Conservation (phyloP, 2,329 filamentous ascomycete genomes). For the Arthrinium puccinioides region DNA sequence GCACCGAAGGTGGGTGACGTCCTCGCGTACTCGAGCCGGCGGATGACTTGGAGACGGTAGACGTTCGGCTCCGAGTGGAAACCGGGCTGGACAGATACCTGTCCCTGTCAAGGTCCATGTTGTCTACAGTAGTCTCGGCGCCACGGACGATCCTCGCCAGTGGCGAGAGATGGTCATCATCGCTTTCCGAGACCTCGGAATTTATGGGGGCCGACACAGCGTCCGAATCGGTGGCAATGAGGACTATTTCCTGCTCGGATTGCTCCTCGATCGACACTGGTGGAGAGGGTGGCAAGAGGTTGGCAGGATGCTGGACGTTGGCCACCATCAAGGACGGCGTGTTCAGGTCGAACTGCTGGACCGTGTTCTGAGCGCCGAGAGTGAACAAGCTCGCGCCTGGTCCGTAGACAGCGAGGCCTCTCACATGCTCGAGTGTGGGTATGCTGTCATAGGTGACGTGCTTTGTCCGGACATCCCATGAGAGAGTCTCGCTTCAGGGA, state of each 20-base stretch:
- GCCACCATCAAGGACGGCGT: constrained; percentile 73
- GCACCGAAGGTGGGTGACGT: constrained; percentile 41
- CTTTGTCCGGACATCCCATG: constrained; percentile 98
- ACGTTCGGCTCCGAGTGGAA: constrained; percentile 56
- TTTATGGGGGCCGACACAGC: constrained; percentile 37
- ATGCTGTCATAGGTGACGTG: constrained; percentile 86
- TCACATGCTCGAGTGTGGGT: constrained; percentile 74
- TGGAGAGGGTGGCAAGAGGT: constrained; percentile 70
- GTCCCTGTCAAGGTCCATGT: constrained; percentile 48
- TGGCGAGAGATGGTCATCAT: constrained; percentile 70
- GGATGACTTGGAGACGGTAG: constrained; percentile 49
- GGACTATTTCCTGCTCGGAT: constrained; percentile 43
- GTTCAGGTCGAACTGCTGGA: constrained; percentile 93
- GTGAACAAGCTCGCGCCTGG: constrained; percentile 90
- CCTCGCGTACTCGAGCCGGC: constrained; percentile 44
- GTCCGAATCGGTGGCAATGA: constrained; percentile 47
- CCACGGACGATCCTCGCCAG: constrained; percentile 69
- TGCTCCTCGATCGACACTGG: constrained; percentile 74
- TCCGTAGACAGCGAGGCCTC: constrained; percentile 80
- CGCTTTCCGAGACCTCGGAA: constrained; percentile 60
- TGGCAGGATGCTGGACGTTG: constrained; percentile 79
- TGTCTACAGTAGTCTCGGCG: constrained; percentile 53
- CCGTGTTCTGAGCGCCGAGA: constrained; percentile 75
- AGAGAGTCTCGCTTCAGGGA: constrained; percentile 67
- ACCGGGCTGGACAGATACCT: constrained; percentile 61